Evolutionary conservation across 2,329 filamentous ascomycete genomes (phyloP).

Genomic region (Penicillium sp.): DNA sequence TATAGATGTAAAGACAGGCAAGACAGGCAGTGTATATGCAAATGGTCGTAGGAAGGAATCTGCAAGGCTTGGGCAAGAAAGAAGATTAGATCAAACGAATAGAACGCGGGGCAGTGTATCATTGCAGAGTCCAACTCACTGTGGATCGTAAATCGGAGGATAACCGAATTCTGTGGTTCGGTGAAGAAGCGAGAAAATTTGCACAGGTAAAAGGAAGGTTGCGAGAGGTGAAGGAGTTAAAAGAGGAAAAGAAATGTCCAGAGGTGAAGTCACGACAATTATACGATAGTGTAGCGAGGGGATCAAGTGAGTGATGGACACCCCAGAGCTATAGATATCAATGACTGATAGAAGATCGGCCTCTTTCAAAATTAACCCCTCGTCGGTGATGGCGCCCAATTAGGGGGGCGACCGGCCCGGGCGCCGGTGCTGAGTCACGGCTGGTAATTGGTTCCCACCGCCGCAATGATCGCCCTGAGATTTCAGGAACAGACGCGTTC

Average conservation of each 20-base stretch:
- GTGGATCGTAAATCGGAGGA: slow-evolving; percentile 13
- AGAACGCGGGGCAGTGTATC: slow-evolving; percentile 20
- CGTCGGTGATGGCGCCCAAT: slow-evolving; percentile 20
- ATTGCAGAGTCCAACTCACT: slow-evolving; percentile 16
- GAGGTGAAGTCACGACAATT: neutral
- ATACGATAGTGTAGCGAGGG: slow-evolving; percentile 3
- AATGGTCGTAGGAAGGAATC: neutral
- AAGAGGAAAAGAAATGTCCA: slow-evolving; percentile 2
- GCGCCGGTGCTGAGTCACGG: slow-evolving; percentile 16
- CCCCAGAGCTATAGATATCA: neutral
- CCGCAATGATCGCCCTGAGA: slow-evolving; percentile 17
- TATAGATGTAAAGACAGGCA: neutral
- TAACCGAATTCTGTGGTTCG: slow-evolving; percentile 3
- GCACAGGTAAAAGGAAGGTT: neutral
- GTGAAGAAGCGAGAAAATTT: neutral
- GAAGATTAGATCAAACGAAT: slow-evolving; percentile 17
- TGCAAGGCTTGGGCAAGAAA: neutral
- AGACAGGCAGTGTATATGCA: neutral
- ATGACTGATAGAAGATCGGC: slow-evolving; percentile 15
- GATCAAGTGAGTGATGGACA: slow-evolving; percentile 2
- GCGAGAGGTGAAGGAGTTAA: neutral
- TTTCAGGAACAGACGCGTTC: slow-evolving; percentile 20
- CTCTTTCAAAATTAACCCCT: slow-evolving; percentile 7
- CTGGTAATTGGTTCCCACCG: slow-evolving; percentile 13
- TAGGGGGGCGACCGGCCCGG: slow-evolving; percentile 17